Conservation (phyloP, 805 yeast genomes). For the Starmerella stellata region DNA sequence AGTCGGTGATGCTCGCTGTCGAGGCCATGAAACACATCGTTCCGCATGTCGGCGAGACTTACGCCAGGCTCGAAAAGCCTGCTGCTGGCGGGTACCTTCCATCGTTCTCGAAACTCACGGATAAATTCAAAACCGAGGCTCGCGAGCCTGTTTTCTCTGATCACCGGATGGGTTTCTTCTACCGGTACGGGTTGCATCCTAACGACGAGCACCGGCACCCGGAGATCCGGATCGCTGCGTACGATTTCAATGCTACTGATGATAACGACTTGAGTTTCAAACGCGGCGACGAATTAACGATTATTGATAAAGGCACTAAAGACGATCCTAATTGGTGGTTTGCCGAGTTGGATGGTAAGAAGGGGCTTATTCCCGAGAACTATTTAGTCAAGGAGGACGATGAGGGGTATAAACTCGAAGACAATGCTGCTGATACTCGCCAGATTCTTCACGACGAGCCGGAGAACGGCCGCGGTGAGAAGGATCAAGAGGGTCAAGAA, state of each 20-base stretch:
- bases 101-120: neutral
- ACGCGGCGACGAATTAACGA: conserved; percentile 24
- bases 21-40: conserved; percentile 13
- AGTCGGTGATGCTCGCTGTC: conserved; percentile 15
- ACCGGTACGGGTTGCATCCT: conserved; percentile 2
- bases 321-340: conserved; percentile 34
- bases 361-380: conserved; percentile 33
- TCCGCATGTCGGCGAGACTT: conserved; percentile 4
- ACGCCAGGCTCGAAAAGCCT: neutral
- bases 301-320: conserved; percentile 24
- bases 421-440: too few species aligned
- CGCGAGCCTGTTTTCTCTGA: conserved; percentile 6
- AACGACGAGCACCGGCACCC: conserved; percentile 5
- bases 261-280: conserved; percentile 25
- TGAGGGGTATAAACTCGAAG: conserved; percentile 1
- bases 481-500: too few species aligned
- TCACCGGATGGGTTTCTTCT: conserved; percentile 11
- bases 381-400: conserved; percentile 22
- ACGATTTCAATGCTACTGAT: conserved; percentile 23
- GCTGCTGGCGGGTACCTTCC: neutral
- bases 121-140: neutral
- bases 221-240: conserved; percentile 21
- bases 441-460: too few species aligned
- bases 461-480: too few species aligned
- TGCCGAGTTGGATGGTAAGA: conserved; percentile 27